Base-by-base conservation (phyloP, 768 basidiomycete genomes). In the Lanmaoa rubissima region DNA sequence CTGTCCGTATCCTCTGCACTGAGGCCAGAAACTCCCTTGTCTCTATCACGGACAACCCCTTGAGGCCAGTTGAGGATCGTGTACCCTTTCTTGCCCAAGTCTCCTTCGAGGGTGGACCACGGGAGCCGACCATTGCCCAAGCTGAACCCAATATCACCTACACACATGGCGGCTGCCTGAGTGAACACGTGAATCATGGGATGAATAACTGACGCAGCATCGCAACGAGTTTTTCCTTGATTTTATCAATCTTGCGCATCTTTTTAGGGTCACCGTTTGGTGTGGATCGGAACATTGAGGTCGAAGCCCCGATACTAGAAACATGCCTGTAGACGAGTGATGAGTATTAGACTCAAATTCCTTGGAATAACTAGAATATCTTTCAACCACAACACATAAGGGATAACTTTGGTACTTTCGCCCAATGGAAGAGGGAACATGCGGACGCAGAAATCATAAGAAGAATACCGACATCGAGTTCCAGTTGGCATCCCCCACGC, bases 81-180 rank as follows among this genome's bases (percentile, higher is more conserved):
- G 21, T 58, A 63, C 4, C 61, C 57, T 2, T 43, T 42, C 40
- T 42, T 56, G 13, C 6, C 9, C 1, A 59, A 10, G 10, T 62
- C 48, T 3, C 9, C 16, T n/a, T 60, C 46, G 19, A 64, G 58
- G 2, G 58, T 64, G 2, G 54, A 54, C 62, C 61, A 60, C 1
- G 54, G 62, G 0, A 63, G 57, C 0, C 57, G 57, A 19, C 49
- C 42, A 0, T 51, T 54, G 5, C 51, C 6, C 12, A 59, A n/a
- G 14, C n/a, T 24, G 39, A 62, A 59, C 1, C 57, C 54, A 1
- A 62, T 44, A 3, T 51, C 42, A 3, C 57, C 61, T 63, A 26
- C 1, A 52, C 28, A 5, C 2, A 41, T 11, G 0, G 11, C 4
- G 35, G 6, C 31, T 17, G 2, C 14, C 4, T 4, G 3, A 28